These are phyloP conservation scores for Pythium vanterpoolii DNA, from an alignment of 352 stramenopile species.

Conservation along the genomic window DNA sequence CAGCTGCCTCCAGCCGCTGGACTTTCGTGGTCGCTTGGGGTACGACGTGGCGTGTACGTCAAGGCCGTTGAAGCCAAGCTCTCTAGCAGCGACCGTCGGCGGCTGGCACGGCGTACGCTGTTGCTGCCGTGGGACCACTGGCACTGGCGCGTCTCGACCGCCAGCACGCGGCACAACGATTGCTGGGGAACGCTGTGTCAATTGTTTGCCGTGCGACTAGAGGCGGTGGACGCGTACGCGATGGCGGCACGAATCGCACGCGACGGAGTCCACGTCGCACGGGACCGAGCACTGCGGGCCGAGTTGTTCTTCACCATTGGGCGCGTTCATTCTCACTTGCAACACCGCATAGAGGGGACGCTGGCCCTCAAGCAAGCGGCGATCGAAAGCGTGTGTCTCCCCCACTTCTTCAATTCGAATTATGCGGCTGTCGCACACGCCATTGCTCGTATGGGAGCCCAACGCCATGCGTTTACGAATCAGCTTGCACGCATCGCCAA, in stretches of 20 bases:
- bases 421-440: conserved; percentile 37
- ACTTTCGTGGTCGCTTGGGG: conserved; percentile 29
- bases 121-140: conserved; percentile 13
- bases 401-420: conserved; percentile 15
- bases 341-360: background rate
- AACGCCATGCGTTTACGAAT: conserved; percentile 33
- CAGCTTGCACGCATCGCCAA: conserved; percentile 47
- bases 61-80: conserved; percentile 23
- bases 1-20: conserved; percentile 38
- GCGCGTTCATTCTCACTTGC: background rate
- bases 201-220: conserved; percentile 8
- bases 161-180: conserved; percentile 11
- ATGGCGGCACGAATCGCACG: conserved; percentile 15
- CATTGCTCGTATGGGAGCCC: conserved; percentile 30
- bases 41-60: conserved; percentile 28
- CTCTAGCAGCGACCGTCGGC: background rate
- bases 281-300: conserved; percentile 9
- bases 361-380: conserved; percentile 15
- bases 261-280: conserved; percentile 5
- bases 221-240: conserved; percentile 4
- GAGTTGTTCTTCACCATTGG: conserved; percentile 14
- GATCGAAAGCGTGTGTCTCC: conserved; percentile 12
- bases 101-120: background rate
- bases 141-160: background rate
- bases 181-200: conserved; percentile 18